Conservation (phyloP, 495 filamentous ascomycete genomes). For the Aspergillus bertholletiae region DNA sequence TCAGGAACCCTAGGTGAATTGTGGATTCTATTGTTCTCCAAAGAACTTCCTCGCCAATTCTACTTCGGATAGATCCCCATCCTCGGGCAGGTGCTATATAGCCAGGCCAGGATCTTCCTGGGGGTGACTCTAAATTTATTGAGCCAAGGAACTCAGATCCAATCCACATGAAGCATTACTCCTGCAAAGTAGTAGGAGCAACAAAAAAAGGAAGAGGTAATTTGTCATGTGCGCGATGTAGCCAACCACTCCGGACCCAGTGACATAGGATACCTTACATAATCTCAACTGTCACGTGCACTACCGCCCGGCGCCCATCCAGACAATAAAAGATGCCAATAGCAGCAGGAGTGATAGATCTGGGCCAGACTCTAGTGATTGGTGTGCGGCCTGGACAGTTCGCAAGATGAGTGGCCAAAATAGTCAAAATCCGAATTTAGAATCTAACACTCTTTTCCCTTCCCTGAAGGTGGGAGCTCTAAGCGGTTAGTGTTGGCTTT, state of each 20-base stretch:
- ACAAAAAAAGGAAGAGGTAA: background rate
- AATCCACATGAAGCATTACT: too few relatives aligned
- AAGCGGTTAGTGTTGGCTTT: slow-evolving; percentile 43
- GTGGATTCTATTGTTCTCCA: background rate
- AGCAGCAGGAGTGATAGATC: background rate
- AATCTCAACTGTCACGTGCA: slow-evolving; percentile 4
- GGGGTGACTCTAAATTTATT: too few relatives aligned
- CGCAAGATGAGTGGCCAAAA: slow-evolving; percentile 30
- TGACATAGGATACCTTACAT: too few relatives aligned
- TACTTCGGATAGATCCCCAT: background rate
- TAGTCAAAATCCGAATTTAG: slow-evolving; percentile 9
- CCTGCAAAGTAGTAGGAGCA: background rate
- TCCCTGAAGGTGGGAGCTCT: slow-evolving; percentile 50
- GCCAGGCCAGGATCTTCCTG: too few relatives aligned
- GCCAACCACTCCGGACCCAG: too few relatives aligned
- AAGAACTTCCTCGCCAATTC: background rate
- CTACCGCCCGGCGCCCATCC: background rate
- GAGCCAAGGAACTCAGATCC: too few relatives aligned
- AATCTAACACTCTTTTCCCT: slow-evolving; percentile 29
- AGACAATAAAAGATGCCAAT: background rate
- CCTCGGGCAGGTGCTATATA: too few relatives aligned
- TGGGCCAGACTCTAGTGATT: background rate
- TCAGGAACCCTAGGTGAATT: background rate
- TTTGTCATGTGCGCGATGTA: background rate
- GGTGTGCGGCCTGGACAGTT: slow-evolving; percentile 3